phyloP scores from a whole-genome alignment of 768 basidiomycete species.

The Pholiota conissans region DNA sequence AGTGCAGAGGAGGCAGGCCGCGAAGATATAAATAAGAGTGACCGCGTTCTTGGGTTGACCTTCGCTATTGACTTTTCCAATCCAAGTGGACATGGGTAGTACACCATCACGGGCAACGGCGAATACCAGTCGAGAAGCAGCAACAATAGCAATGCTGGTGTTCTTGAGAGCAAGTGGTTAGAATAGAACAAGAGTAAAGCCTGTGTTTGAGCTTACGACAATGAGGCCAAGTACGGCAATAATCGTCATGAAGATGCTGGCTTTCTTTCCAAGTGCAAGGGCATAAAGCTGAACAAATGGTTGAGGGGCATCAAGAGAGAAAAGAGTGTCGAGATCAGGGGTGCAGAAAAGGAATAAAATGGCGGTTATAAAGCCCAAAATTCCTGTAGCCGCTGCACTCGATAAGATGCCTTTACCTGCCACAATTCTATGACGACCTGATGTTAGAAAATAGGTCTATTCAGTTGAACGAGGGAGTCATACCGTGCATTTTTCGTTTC shows the following conservation, averaged over 20 bases:
- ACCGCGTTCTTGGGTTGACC: conserved; percentile 86
- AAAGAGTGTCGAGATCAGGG: conserved; percentile 74
- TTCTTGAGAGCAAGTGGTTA: conserved; percentile 47
- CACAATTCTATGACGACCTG: conserved; percentile 47
- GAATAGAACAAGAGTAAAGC: background rate
- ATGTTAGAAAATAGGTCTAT: background rate
- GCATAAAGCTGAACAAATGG: conserved; percentile 91
- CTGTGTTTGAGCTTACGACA: conserved; percentile 49
- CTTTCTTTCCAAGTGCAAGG: conserved; percentile 76
- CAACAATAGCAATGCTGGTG: conserved; percentile 85
- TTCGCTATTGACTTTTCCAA: conserved; percentile 65
- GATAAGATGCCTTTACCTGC: conserved; percentile 83
- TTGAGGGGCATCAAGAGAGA: conserved; percentile 79
- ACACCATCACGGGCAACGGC: conserved; percentile 96
- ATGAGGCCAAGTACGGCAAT: conserved; percentile 85
- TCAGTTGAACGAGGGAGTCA: background rate
- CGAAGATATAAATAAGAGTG: conserved; percentile 83
- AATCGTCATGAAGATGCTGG: conserved; percentile 84
- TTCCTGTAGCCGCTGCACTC: conserved; percentile 75
- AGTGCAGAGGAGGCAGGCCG: conserved; percentile 74
- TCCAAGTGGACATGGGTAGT: conserved; percentile 81
- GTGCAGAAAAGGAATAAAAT: conserved; percentile 86
- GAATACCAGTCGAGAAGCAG: conserved; percentile 85
- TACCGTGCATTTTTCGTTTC: conserved; percentile 83
- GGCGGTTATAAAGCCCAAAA: conserved; percentile 75